Evolutionary conservation across 2,329 filamentous ascomycete genomes (phyloP), one percentile per base, ranked within the genome.

Genomic region (Scedosporium aurantiacum): DNA sequence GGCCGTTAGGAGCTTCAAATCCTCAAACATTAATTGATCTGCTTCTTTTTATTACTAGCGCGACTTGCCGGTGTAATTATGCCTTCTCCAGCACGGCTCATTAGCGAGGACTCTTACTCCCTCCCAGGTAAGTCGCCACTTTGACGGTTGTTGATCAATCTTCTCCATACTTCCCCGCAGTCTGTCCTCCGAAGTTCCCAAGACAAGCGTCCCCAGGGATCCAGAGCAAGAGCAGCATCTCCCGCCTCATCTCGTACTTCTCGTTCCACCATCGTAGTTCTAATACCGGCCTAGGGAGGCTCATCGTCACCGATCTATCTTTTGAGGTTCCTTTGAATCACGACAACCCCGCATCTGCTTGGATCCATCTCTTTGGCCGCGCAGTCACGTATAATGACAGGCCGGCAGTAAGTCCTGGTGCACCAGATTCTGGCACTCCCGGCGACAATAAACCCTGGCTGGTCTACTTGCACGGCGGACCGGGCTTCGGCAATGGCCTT

Each of bases 241-340:
- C 32, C 4, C 16, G 45, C n/a, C 7, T 7, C 16, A 21, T 16
- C 16, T 18, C 45, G 45, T 50, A 8, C 45, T 50, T 8, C 21
- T 55, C 52, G 52, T 27, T 5, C 14, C 12, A 8, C 12, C n/a
- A n/a, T 23, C 16, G 28, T 41, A 40, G 14, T 18, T 43, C 18
- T 25, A 43, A 43, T 23, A 16, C 8, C 8, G 4, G 50, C 60
- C 27, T 60, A 91, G 90, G 90, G 57, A 87, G 86, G 70, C 79
- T 95, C 55, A 79, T 82, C 63, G 82, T 95, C 63, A 88, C 88
- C 2, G 91, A 96, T 71, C 81, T 93, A 68, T 88, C 91, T 77
- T 96, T 96, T 73, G 82, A 90, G 66, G 91, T 96, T 10, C 91
- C 92, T 3, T 80, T 90, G 64, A 89, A 96, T 75, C 89, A 96